Evolutionary conservation across 306 rosid genomes (phyloP).

Genomic region (Acacia acuminata): DNA sequence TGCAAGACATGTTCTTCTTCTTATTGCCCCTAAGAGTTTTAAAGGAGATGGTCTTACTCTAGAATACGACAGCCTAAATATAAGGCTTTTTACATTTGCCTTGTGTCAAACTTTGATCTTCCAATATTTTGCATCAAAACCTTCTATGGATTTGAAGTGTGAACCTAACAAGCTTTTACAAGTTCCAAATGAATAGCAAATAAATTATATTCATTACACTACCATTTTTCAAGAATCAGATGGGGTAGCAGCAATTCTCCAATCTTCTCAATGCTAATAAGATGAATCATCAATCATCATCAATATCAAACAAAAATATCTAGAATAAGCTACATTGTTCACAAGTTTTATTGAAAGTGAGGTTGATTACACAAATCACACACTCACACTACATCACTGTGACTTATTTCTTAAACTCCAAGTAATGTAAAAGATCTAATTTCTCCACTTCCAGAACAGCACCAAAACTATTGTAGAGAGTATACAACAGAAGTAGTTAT

Average conservation of each 20-base stretch:
- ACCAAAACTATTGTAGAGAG: neutral
- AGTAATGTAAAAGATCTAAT: neutral
- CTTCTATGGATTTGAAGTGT: neutral
- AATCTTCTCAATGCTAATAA: neutral
- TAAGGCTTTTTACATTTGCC: too few species aligned
- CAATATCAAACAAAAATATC: too few species aligned
- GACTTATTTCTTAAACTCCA: too few species aligned
- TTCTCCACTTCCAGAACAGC: neutral
- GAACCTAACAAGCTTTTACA: neutral
- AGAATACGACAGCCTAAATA: too few species aligned
- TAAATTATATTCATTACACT: neutral
- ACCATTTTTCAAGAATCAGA: neutral
- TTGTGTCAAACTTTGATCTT: too few species aligned
- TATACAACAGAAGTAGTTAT: neutral
- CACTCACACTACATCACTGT: neutral
- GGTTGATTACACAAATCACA: neutral
- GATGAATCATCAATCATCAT: neutral
- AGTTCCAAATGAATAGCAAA: neutral
- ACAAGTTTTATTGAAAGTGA: too few species aligned
- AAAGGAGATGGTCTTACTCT: too few species aligned
- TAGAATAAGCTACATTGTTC: neutral
- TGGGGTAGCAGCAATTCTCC: neutral
- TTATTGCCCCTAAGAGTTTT: too few species aligned
- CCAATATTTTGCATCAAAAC: too few species aligned
- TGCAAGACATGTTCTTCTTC: neutral